Base-by-base conservation (phyloP, 2,329 filamentous ascomycete species). In the Beauveria pseudobassiana region DNA sequence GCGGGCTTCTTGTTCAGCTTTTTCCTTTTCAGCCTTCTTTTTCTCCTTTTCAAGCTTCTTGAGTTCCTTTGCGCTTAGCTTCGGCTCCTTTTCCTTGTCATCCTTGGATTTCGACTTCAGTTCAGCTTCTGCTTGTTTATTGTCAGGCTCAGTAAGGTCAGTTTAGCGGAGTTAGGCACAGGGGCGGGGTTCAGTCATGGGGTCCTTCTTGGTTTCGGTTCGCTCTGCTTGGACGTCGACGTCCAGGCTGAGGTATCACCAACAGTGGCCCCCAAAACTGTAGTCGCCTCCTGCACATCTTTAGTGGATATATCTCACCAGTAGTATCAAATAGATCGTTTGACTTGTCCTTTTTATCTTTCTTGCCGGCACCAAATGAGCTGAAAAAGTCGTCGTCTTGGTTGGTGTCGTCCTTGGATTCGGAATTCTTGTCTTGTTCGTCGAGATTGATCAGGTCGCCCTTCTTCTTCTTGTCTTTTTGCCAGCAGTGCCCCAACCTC, bases 281-380 rank as follows among this genome's bases (percentile, higher is more conserved):
- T 75, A 68, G 77, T 76, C 60, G 69, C 69, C 67, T 79, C 77
- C 67, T 77, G 76, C 53, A 77, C 73, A 34, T 77, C 77, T 62
- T 78, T 76, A 79, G 77, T 63, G 80, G 76, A 28, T 78, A 74
- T 61, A 75, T 77, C 64, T 81, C 76, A 65, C 80, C 73, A 42
- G 77, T 75, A 63, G 75, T 75, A 50, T 77, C 77, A 30, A 78
- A 69, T 46, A 82, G 73, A 62, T 83, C 78, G 68, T 78, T 81
- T 62, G 69, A 71, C 61, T 79, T 82, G 49, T 74, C 73, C 70
- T 84, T 84, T 68, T 82, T 77, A 61, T 73, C 69, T 64, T 83
- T 84, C 68, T 83, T 83, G 12, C 77, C 75, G 57, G 79, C 82
- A 38, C 80, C 81, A 77, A 83, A 86, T 53, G 80, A 79, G 63